phyloP scores from a whole-genome alignment of 768 basidiomycete genomes.

The Collybia sordida region DNA sequence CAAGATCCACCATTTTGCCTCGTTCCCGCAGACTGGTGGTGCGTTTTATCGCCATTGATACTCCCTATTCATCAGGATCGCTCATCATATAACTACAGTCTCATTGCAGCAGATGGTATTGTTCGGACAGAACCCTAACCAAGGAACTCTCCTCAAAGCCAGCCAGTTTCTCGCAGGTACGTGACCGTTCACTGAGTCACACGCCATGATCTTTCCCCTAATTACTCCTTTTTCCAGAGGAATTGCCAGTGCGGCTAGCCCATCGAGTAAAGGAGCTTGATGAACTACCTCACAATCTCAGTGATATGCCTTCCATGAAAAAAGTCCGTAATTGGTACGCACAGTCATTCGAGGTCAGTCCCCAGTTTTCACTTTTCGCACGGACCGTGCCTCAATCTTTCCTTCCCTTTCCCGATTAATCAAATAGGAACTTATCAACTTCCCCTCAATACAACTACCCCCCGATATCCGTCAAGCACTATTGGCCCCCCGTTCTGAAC shows the following conservation, averaged over 20 bases:
- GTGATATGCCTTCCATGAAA: slow-evolving; percentile 87
- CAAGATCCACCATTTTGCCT: slow-evolving; percentile 80
- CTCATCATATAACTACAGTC: slow-evolving; percentile 42
- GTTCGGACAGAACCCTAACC: slow-evolving; percentile 94
- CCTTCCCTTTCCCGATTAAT: not conserved
- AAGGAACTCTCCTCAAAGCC: slow-evolving; percentile 91
- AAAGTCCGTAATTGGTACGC: slow-evolving; percentile 99
- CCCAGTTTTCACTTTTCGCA: slow-evolving; percentile 5
- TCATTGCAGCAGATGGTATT: slow-evolving; percentile 97
- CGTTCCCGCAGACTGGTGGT: slow-evolving; percentile 84
- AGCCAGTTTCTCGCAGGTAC: slow-evolving; percentile 84
- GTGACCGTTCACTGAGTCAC: slow-evolving; percentile 4
- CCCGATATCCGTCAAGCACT: slow-evolving; percentile 67
- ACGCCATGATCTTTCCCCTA: not conserved
- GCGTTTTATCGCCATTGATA: slow-evolving; percentile 15
- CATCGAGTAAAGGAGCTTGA: slow-evolving; percentile 97
- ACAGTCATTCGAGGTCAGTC: slow-evolving; percentile 90
- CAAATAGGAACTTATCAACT: slow-evolving; percentile 81
- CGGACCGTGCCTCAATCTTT: not conserved
- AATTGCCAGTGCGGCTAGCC: slow-evolving; percentile 91
- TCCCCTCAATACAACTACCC: slow-evolving; percentile 76
- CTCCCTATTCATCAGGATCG: not conserved
- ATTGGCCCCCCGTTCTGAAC: slow-evolving; percentile 43
- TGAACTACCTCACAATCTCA: slow-evolving; percentile 87
- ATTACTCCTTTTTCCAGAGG: slow-evolving; percentile 52